Conservation (phyloP, 176 grass and related monocot genomes). For the Tuctoria greenei region DNA sequence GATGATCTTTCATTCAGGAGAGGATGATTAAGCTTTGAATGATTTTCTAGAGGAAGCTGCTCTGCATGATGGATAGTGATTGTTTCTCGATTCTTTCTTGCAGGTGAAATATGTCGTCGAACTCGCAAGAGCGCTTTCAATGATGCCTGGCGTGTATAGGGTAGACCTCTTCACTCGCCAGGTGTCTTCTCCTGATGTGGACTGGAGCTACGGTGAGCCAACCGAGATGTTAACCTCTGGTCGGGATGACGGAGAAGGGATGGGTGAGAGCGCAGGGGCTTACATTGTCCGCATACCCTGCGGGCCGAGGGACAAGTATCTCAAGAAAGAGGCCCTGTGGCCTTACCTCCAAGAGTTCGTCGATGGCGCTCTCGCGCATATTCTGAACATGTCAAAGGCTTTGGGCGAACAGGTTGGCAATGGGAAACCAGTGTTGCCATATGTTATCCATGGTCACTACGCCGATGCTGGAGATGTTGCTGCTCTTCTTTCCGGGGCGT, state of each 20-base stretch:
- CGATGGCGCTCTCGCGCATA: slow-evolving; percentile 78
- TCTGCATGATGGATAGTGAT: neutral
- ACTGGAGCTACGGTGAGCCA: slow-evolving; percentile 97
- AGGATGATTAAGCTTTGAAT: neutral
- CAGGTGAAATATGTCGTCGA: slow-evolving; percentile 98
- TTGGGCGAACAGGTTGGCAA: slow-evolving; percentile 77
- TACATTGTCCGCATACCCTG: slow-evolving; percentile 92
- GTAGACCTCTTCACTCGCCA: slow-evolving; percentile 97
- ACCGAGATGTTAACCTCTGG: slow-evolving; percentile 82
- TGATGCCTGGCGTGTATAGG: slow-evolving; percentile 94
- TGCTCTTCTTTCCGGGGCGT: slow-evolving; percentile 74
- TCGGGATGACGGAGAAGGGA: slow-evolving; percentile 55
- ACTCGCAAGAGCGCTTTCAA: slow-evolving; percentile 78
- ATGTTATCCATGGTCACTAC: slow-evolving; percentile 94
- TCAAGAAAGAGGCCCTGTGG: slow-evolving; percentile 84
- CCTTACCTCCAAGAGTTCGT: slow-evolving; percentile 93
- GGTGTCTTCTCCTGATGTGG: slow-evolving; percentile 83
- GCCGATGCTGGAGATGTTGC: slow-evolving; percentile 95
- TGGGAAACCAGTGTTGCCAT: slow-evolving; percentile 76
- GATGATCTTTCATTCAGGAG: neutral
- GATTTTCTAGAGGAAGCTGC: no score
- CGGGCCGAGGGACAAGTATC: slow-evolving; percentile 66
- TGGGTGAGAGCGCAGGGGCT: slow-evolving; percentile 74
- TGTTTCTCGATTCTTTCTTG: neutral
- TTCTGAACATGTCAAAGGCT: slow-evolving; percentile 92